phyloP scores from a whole-genome alignment of 2,329 filamentous ascomycete species.

The Aspergillus ustus region DNA sequence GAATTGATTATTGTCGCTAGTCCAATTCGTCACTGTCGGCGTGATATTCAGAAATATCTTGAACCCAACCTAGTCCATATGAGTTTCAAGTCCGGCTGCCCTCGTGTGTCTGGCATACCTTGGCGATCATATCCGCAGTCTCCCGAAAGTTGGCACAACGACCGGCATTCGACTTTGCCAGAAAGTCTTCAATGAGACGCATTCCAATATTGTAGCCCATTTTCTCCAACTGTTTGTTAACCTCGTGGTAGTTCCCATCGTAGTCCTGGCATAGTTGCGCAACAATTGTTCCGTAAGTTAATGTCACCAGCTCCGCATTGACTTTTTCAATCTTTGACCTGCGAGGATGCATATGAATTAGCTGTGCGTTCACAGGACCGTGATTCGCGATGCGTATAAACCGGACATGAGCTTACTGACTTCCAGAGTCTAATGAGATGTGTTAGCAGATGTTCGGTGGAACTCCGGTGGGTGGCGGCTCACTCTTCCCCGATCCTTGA shows the following conservation, averaged over 20 bases:
- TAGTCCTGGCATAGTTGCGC: constrained; percentile 96
- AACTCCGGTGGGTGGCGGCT: constrained; percentile 38
- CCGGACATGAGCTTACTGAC: constrained; percentile 60
- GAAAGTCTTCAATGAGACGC: constrained; percentile 94
- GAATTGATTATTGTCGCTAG: constrained; percentile 93
- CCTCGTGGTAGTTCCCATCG: constrained; percentile 88
- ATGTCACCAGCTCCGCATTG: constrained; percentile 93
- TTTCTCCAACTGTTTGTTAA: constrained; percentile 97
- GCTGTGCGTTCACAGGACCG: constrained; percentile 10
- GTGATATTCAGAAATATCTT: constrained; percentile 99
- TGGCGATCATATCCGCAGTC: constrained; percentile 94
- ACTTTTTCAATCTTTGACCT: constrained; percentile 97
- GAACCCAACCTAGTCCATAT: constrained; percentile 76
- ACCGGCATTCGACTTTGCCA: constrained; percentile 90
- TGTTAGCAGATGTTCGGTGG: constrained; percentile 27
- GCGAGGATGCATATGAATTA: constrained; percentile 25
- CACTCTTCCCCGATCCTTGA: constrained; percentile 76
- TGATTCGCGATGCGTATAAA: not conserved
- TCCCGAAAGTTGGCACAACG: constrained; percentile 92
- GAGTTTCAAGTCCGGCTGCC: constrained; percentile 14
- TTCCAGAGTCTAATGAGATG: constrained; percentile 77
- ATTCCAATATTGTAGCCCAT: constrained; percentile 99
- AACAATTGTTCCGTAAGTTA: constrained; percentile 97
- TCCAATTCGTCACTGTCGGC: constrained; percentile 93
- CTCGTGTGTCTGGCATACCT: constrained; percentile 58